These are phyloP conservation scores for Huntiella decipiens DNA, from an alignment of 2,329 filamentous ascomycete genomes.

Conservation along the genomic window DNA sequence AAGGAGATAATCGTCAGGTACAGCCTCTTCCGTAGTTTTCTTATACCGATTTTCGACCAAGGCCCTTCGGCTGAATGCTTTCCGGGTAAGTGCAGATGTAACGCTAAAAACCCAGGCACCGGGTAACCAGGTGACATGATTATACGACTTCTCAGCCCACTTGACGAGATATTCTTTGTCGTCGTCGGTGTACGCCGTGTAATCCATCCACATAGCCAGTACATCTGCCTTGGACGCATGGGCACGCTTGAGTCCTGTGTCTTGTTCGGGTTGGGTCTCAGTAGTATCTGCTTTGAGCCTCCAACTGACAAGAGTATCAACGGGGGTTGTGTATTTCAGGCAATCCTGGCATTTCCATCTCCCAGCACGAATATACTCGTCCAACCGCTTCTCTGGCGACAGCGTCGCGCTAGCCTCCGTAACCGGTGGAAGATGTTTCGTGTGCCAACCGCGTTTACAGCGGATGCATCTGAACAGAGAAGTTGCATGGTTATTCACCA, in stretches of 20 bases:
- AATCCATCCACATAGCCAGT: background rate
- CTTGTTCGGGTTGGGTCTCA: conserved; percentile 2
- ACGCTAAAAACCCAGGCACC: conserved; percentile 76
- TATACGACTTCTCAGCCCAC: conserved; percentile 67
- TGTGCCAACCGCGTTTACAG: conserved; percentile 68
- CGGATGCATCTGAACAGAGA: conserved; percentile 65
- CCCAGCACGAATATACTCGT: conserved; percentile 46
- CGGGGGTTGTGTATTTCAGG: conserved; percentile 40
- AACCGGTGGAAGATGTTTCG: conserved; percentile 53
- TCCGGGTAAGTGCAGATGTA: conserved; percentile 36
- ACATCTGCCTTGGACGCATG: background rate
- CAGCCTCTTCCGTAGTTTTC: conserved; percentile 55
- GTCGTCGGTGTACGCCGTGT: conserved; percentile 35
- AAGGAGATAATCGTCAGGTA: conserved; percentile 70
- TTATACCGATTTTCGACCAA: conserved; percentile 38
- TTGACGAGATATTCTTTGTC: conserved; percentile 87
- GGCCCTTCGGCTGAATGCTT: conserved; percentile 56
- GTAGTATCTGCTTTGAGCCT: conserved; percentile 32
- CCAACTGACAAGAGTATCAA: conserved; percentile 75
- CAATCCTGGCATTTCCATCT: conserved; percentile 69
- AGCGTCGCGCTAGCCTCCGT: conserved; percentile 27
- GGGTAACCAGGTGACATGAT: conserved; percentile 68
- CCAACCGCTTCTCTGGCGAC: conserved; percentile 31
- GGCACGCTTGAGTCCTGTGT: conserved; percentile 8
- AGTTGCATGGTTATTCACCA: conserved; percentile 57